Evolutionary conservation across 768 basidiomycete species (phyloP).

Genomic region (Solioccasus polychromus): DNA sequence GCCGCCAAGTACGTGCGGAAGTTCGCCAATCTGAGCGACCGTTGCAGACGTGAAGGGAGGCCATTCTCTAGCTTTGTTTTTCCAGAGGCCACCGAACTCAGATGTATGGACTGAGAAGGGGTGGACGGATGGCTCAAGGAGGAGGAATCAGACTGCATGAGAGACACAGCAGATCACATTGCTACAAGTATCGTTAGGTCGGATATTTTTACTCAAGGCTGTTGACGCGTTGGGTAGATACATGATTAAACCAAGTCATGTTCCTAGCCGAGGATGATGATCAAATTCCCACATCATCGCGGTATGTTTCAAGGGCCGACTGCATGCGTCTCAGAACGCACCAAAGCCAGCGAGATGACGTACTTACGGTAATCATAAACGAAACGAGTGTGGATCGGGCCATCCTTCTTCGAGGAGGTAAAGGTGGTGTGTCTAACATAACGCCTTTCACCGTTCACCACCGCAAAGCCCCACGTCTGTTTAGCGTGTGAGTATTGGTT

Average conservation of each 20-base stretch:
- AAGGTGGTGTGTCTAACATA: slow-evolving; percentile 63
- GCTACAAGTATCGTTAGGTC: too few relatives aligned
- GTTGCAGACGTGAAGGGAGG: not conserved
- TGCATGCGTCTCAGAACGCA: slow-evolving; percentile 16
- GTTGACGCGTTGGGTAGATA: too few relatives aligned
- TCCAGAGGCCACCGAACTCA: not conserved
- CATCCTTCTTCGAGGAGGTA: slow-evolving; percentile 52
- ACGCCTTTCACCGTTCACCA: slow-evolving; percentile 54
- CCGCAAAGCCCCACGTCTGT: slow-evolving; percentile 63
- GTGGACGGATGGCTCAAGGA: not conserved
- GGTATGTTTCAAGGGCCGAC: slow-evolving; percentile 11
- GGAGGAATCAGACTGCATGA: slow-evolving; percentile 12
- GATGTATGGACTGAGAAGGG: slow-evolving; percentile 13
- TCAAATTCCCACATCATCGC: too few relatives aligned
- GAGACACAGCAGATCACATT: not conserved
- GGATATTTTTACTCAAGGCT: too few relatives aligned
- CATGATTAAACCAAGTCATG: too few relatives aligned
- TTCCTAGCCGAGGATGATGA: too few relatives aligned
- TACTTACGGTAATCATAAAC: slow-evolving; percentile 69
- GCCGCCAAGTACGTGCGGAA: slow-evolving; percentile 9
- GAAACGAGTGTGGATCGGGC: slow-evolving; percentile 47
- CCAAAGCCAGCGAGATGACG: not conserved
- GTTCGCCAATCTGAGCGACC: not conserved
- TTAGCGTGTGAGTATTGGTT: not conserved
- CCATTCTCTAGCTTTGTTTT: slow-evolving; percentile 5